Base-by-base conservation (phyloP, 2,329 filamentous ascomycete genomes). In the Boeremia lycopersici region DNA sequence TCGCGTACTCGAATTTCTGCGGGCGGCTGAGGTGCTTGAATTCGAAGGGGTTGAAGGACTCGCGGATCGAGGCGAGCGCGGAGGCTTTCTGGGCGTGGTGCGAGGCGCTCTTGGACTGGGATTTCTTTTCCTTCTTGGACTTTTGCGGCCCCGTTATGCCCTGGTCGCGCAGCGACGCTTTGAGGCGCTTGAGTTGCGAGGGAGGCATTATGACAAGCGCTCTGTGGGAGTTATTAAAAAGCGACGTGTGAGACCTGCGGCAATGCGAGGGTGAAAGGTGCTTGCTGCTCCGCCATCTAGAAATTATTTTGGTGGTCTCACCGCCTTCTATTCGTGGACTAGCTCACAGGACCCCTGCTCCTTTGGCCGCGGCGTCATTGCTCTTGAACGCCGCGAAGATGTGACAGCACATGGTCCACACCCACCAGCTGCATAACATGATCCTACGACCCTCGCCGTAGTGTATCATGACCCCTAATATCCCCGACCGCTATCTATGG, bases 21-120 rank as follows among this genome's bases (percentile, higher is more conserved):
- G 88, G 89, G 56, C 89, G 84, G 1, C 87, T 82, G 35, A 89
- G 86, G 54, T 89, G 86, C 76, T 96, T 96, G 73, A 96, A 85
- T 72, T 99, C 95, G 76, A 99, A 99, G 0, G 95, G 95, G 74
- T 99, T 99, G 84, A 98, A 98, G 64, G 93, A 89, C 70, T 98
- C 93, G 71, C 95, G 89, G 73, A 99, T 97, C 53, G 85, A 86
- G 65, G 90, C 87, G 59, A 99, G 82, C 13, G 92, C 90, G 51
- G 86, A 88, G 69, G 89, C 85, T 70, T 89, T 86, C 73, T 91
- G 86, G 25, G 91, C 83, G 56, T 90, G 87, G 76, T 91, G 90
- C 68, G 93, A 88, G 59, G 84, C 85, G 59, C 82, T 83, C 52
- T 84, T 86, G 86, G 86, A 74, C 87, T 86, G 48, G 82, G 84